Evolutionary conservation across 176 grass and related monocot species (phyloP), one percentile per base, ranked within the genome.

Genomic region (Dactylis glomerata): DNA sequence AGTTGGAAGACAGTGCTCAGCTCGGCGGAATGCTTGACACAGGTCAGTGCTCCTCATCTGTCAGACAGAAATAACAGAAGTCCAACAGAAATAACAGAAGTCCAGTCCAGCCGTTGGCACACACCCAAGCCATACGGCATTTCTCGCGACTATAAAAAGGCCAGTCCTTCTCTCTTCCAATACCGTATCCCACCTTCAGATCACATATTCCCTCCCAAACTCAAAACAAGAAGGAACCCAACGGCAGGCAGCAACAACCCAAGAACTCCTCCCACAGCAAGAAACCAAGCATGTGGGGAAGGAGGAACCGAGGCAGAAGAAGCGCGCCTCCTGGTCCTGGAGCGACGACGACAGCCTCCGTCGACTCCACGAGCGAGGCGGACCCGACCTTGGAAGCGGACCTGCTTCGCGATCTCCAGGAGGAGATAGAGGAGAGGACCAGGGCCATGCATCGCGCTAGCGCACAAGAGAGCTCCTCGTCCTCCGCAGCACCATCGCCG

Each of bases 271-370:
- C 38, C 24, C 40, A 24, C 12, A 5, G 34, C 44, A 74, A 84
- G 75, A 75, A 84, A 38, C 46, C 87, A 89, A 85, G 82, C 70
- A 73, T 73, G 70, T 30, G 15, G 45, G 8, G 42, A 46, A 9
- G 42, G 70, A 49, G 26, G 45, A 49, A 49, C 42, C 8, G 26
- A 73, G 26, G 42, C 70, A 26, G 26, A 49, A 2, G 42, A 49
- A 73, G 70, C 15, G 70, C 70, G 69, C 40, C 69, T 73, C 11
- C n/a, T n/a, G 65, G 19, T n/a, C 52, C 55, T 7, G 27, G 23
- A 17, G 62, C 27, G 45, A 14, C 42, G 41, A 26, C n/a, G 40
- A n/a, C 68, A 72, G 1, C 26, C 26, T 73, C 69, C 69, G 14
- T 17, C 26, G 27, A 5, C 46, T 75, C 82, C 34, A 64, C 28